Percentiles rank a stretch among this genome's conserved stretches.
Conservation (phyloP, 208 protist genomes). For the Porcisia hertigi region DNA sequence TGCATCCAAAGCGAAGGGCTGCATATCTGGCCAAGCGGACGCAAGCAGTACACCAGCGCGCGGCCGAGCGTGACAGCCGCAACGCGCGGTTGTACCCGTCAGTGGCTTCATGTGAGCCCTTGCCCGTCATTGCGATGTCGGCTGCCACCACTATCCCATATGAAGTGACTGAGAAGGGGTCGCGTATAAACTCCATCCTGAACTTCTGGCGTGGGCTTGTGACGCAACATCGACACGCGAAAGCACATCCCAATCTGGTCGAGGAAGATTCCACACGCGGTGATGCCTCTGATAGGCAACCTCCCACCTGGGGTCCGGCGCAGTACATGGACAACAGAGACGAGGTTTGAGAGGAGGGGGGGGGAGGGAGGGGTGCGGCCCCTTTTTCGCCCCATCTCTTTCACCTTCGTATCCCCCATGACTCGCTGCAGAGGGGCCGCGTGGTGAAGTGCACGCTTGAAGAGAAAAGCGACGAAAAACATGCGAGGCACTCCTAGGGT, state of each 20-base stretch:
- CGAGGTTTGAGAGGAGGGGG: background rate
- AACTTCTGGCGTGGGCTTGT: slow-evolving; percentile 69
- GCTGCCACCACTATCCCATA: slow-evolving; percentile 8
- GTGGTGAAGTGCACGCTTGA: no score
- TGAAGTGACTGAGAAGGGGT: slow-evolving; percentile 33
- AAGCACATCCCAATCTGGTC: background rate
- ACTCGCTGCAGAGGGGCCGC: no score
- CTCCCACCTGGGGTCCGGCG: slow-evolving; percentile 2
- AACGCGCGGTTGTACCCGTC: slow-evolving; percentile 30
- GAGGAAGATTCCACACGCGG: background rate
- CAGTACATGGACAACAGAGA: slow-evolving; percentile 13
- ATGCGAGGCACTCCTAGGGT: no score
- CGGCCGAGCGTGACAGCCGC: slow-evolving; percentile 22
- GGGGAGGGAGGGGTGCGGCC: no score
- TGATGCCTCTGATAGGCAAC: background rate
- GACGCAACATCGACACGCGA: slow-evolving; percentile 43
- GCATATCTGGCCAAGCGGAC: slow-evolving; percentile 13
- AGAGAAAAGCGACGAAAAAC: no score
- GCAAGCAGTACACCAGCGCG: slow-evolving; percentile 16
- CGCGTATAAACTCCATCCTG: slow-evolving; percentile 56
- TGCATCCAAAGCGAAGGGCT: slow-evolving; percentile 36
- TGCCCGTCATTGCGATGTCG: slow-evolving; percentile 1
- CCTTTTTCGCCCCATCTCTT: no score
- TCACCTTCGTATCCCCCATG: background rate
- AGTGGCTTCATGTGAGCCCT: background rate